Percentiles rank a stretch among this genome's conserved stretches.
Evolutionary conservation across 1,139 yeast species (phyloP).

Genomic region (Suhomyces wounanorum): DNA sequence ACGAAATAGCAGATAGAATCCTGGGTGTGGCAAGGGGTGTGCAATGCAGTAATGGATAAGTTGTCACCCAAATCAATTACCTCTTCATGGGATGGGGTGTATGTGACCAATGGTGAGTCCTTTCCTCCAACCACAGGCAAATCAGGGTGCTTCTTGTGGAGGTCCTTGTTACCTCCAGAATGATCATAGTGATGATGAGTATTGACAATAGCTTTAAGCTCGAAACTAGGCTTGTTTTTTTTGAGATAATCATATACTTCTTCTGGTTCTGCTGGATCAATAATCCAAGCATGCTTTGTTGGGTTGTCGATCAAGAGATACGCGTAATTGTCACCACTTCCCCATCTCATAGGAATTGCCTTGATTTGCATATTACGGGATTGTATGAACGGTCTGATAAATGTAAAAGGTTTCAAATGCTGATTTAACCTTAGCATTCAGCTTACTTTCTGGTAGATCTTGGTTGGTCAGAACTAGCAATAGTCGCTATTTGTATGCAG

Average conservation of each 20-base stretch:
- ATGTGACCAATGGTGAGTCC: conserved; percentile 69
- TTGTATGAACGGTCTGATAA: background rate
- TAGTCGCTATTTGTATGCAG: background rate
- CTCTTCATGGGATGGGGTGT: conserved; percentile 67
- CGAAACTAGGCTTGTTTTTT: conserved; percentile 30
- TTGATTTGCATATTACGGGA: conserved; percentile 74
- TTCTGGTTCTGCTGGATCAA: conserved; percentile 88
- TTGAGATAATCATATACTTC: conserved; percentile 44
- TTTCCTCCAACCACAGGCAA: conserved; percentile 85
- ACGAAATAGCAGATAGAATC: conserved; percentile 90
- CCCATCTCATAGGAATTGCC: conserved; percentile 93
- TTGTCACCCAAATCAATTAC: conserved; percentile 62
- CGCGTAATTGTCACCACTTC: conserved; percentile 86
- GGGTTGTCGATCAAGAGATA: conserved; percentile 73
- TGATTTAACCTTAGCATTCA: background rate
- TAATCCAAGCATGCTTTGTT: conserved; percentile 72
- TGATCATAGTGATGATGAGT: conserved; percentile 97
- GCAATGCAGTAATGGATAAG: conserved; percentile 74
- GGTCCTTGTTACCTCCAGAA: conserved; percentile 76
- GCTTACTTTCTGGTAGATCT: background rate
- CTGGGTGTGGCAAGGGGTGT: conserved; percentile 97
- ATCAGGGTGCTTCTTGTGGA: conserved; percentile 45
- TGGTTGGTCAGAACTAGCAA: background rate
- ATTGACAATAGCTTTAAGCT: conserved; percentile 76
- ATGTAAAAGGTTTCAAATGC: background rate